These are phyloP conservation scores for Biscogniauxia marginata DNA, from an alignment of 2,329 filamentous ascomycete species.

Conservation along the genomic window DNA sequence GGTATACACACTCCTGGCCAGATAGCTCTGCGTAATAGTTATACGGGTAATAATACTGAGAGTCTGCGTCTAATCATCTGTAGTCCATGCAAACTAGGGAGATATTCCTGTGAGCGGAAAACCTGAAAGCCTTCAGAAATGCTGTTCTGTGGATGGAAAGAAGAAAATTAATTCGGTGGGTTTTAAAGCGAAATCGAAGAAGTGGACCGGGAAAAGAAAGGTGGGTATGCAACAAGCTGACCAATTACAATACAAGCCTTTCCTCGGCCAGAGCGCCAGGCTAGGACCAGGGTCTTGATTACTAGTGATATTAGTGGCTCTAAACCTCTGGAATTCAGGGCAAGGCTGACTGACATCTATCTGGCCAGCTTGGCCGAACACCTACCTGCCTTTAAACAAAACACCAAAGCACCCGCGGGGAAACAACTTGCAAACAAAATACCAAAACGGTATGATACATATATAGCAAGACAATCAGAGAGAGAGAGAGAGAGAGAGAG, in stretches of 20 bases:
- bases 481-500: slow-evolving; percentile 16
- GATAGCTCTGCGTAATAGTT: not conserved
- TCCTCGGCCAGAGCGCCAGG: not conserved
- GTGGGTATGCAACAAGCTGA: not conserved
- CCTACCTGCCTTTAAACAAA: not conserved
- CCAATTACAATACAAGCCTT: slow-evolving; percentile 10
- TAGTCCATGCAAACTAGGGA: no score
- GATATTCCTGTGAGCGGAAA: no score
- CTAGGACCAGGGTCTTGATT: slow-evolving; percentile 1
- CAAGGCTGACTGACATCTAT: slow-evolving; percentile 8
- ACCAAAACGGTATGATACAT: slow-evolving; percentile 11
- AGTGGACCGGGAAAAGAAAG: not conserved
- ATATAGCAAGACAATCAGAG: slow-evolving; percentile 3
- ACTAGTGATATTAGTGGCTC: slow-evolving; percentile 2
- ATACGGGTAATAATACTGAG: no score
- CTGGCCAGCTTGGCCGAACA: not conserved
- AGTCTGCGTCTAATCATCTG: not conserved
- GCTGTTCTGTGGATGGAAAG: not conserved
- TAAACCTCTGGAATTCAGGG: not conserved
- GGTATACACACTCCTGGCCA: not conserved
- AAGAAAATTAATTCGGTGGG: not conserved
- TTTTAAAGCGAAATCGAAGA: not conserved
- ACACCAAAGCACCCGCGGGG: no score
- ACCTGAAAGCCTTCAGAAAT: not conserved
- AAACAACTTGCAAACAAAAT: no score